A percentile compares a stretch with the other conserved stretches of the same genome.
Conservation (phyloP, 2,329 filamentous ascomycete genomes). For the Akanthomyces muscarius region DNA sequence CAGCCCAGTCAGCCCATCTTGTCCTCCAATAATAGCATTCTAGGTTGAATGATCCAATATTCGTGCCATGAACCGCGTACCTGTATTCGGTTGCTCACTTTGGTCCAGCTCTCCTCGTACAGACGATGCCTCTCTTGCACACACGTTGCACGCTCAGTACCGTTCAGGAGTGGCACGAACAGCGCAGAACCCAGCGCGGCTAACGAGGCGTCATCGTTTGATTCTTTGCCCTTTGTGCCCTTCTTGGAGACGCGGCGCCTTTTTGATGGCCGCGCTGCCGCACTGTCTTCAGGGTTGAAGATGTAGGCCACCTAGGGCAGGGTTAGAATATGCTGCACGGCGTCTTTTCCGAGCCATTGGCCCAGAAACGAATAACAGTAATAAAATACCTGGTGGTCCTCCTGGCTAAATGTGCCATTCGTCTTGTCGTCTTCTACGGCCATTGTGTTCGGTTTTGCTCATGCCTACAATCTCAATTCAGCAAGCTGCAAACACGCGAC, state of each 20-base stretch:
- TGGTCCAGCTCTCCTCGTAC: constrained; percentile 61
- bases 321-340: constrained; percentile 20
- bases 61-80: constrained; percentile 21
- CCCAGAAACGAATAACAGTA: too few species aligned
- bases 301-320: constrained; percentile 54
- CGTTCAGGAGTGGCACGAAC: constrained; percentile 53
- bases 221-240: constrained; percentile 31
- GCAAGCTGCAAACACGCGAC: constrained; percentile 1
- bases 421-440: constrained; percentile 21
- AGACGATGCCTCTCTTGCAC: constrained; percentile 52
- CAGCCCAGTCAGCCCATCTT: background rate
- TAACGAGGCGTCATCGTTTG: constrained; percentile 1
- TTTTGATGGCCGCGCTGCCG: constrained; percentile 47
- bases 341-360: background rate
- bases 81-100: constrained; percentile 61
- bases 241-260: constrained; percentile 50
- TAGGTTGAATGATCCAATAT: background rate
- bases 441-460: constrained; percentile 1
- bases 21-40: background rate
- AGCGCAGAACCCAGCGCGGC: constrained; percentile 21
- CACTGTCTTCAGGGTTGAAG: constrained; percentile 50
- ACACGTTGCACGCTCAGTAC: constrained; percentile 46
- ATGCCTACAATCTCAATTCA: background rate
- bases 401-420: constrained; percentile 30
- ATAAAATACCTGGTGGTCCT: constrained; percentile 42